A percentile compares a stretch with the other conserved stretches of the same genome.
Evolutionary conservation across 805 yeast species (phyloP).

Genomic region (Diddensiella santjacobensis): DNA sequence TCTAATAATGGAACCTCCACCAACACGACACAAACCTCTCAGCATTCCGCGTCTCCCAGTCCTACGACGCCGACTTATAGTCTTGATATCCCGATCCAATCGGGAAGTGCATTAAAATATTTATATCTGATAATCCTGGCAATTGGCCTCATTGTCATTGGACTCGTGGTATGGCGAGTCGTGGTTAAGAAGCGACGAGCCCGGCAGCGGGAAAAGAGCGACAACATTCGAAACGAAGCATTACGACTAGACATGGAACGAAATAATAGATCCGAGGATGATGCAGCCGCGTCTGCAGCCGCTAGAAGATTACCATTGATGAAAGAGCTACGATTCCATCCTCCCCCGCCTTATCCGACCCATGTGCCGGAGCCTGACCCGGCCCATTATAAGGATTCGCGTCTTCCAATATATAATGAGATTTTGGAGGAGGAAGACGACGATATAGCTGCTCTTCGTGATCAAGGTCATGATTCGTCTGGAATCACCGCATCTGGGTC

Average conservation of each 20-base stretch:
- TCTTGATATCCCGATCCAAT: conserved; percentile 13
- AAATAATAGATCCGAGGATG: neutral
- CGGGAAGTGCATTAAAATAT: conserved; percentile 20
- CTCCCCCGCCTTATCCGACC: conserved; percentile 6
- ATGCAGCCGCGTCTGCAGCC: neutral
- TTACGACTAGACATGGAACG: conserved; percentile 20
- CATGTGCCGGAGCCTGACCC: conserved; percentile 10
- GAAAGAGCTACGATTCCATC: conserved; percentile 2
- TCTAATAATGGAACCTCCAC: conserved; percentile 3
- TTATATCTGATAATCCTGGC: conserved; percentile 24
- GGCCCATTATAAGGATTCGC: conserved; percentile 2
- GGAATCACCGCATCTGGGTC: neutral
- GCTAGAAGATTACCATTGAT: conserved; percentile 2
- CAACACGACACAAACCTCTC: conserved; percentile 1
- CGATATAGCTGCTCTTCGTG: neutral
- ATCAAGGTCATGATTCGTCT: neutral
- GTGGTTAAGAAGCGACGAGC: conserved; percentile 21
- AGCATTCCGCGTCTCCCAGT: conserved; percentile 5
- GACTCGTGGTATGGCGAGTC: conserved; percentile 15
- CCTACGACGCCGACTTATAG: conserved; percentile 12
- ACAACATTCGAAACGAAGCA: conserved; percentile 21
- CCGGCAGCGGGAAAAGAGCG: conserved; percentile 11
- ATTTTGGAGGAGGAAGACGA: conserved; percentile 1
- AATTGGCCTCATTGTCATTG: conserved; percentile 20
- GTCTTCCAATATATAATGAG: conserved; percentile 12